Evolutionary conservation across 306 rosid species (phyloP), one percentile per base, ranked within the genome.

Genomic region (Oemleria cerasiformis): DNA sequence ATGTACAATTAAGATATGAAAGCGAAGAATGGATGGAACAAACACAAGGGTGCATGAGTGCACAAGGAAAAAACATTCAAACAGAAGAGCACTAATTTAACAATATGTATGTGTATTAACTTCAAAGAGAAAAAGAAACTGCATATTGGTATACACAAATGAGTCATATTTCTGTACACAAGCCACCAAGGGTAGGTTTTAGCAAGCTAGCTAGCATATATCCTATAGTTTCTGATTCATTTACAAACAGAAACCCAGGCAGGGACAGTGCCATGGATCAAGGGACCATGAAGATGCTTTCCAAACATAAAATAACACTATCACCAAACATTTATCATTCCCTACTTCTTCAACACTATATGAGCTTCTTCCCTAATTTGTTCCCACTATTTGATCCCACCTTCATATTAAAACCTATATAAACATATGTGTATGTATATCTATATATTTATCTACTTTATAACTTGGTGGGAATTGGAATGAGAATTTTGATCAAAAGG

Each of bases 401-500:
- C 39, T 13, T 2, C 25, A 70, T 56, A 70, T 56, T 41, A 9
- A 23, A 56, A 55, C 42, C 44, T 38, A 17, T 34, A 38, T 38
- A 8, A 4, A 36, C 23, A 34, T 59, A 34, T 14, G 19, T 36
- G 13, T 36, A 16, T 60, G 11, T 59, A 16, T 36, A 13, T 51
- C 9, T 55, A 59, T 59, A 61, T 38, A 38, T 61, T 36, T 36
- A 61, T 16, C 7, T 36, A 61, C 44, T 61, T 16, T 58, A 25
- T 49, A 25, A 58, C 42, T 14, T 4, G 2, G 65, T 61, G 42
- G 65, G 30, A 25, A 25, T 68, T 47, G 62, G 56, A 70, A 48
- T 8, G 54, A n/a, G 42, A 67, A 42, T 44, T 19, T 25, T 51
- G 19, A 62, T 76, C 63, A 79, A 72, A 83, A 73, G 34, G 85